Evolutionary conservation across 352 stramenopile genomes (phyloP).

Genomic region (Globisporangium barbulae): DNA sequence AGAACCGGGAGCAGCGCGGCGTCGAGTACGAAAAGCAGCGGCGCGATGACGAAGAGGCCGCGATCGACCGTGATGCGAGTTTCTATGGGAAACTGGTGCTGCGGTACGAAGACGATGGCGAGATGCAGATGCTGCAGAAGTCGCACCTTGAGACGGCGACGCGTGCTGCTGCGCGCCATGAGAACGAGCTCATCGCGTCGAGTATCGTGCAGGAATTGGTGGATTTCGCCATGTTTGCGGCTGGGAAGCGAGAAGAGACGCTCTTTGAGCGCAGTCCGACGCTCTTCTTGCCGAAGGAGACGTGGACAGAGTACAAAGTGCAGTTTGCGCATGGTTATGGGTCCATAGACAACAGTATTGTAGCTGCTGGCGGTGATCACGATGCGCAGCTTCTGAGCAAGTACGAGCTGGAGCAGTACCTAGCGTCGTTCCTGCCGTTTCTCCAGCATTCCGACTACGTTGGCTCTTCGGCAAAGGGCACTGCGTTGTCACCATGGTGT

Average conservation of each 20-base stretch:
- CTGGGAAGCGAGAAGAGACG: constrained; percentile 44
- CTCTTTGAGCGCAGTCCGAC: constrained; percentile 29
- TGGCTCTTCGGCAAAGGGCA: constrained; percentile 18
- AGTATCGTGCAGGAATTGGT: constrained; percentile 48
- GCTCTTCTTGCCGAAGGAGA: constrained; percentile 41
- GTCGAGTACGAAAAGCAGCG: constrained; percentile 50
- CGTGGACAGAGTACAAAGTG: constrained; percentile 55
- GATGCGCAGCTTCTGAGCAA: constrained; percentile 21
- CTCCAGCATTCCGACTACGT: constrained; percentile 17
- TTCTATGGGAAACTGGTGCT: constrained; percentile 52
- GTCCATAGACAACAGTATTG: background rate
- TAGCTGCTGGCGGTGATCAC: background rate
- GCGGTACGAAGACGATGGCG: constrained; percentile 59
- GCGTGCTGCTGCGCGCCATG: constrained; percentile 32
- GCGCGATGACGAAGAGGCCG: constrained; percentile 35
- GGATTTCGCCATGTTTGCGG: constrained; percentile 52
- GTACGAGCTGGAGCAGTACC: constrained; percentile 45
- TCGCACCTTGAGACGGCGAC: constrained; percentile 30
- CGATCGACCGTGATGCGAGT: constrained; percentile 50
- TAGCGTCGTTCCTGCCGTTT: constrained; percentile 33
- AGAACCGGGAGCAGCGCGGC: constrained; percentile 53
- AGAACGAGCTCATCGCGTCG: constrained; percentile 38
- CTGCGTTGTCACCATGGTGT: constrained; percentile 26
- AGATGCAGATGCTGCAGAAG: constrained; percentile 40
- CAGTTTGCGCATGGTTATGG: constrained; percentile 32